Evolutionary conservation across 495 filamentous ascomycete genomes (phyloP).

Genomic region (Neurospora sp.): DNA sequence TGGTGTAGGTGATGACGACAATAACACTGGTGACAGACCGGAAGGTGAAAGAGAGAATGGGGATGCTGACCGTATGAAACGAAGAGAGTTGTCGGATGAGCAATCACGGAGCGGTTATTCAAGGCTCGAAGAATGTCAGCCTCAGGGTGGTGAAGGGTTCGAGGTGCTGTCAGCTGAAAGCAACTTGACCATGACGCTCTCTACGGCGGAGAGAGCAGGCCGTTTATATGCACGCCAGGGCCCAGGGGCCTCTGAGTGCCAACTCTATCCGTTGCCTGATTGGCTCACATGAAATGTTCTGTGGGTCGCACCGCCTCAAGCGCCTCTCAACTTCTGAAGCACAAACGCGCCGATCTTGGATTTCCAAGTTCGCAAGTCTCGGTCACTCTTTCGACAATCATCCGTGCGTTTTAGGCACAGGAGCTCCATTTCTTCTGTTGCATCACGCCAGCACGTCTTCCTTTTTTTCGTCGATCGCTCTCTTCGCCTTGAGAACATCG

Average conservation of each 20-base stretch:
- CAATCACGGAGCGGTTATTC: not conserved
- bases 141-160: not conserved
- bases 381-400: not conserved
- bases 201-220: constrained; percentile 7
- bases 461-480: not conserved
- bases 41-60: not conserved
- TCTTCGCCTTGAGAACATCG: not conserved
- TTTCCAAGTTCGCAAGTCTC: not conserved
- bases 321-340: not conserved
- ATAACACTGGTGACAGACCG: not conserved
- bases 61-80: not conserved
- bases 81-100: not conserved
- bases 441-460: not conserved
- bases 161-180: constrained; percentile 1
- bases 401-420: not conserved
- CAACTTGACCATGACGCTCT: constrained; percentile 1
- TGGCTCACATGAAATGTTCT: not conserved
- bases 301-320: constrained; percentile 10
- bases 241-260: not conserved
- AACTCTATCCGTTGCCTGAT: constrained; percentile 3
- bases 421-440: not conserved
- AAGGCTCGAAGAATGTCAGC: not conserved
- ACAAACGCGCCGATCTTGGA: not conserved
- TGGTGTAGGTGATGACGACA: not conserved
- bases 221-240: constrained; percentile 17